Conservation (phyloP, 139 green algal genomes). For the Yamagishiella unicocca region DNA sequence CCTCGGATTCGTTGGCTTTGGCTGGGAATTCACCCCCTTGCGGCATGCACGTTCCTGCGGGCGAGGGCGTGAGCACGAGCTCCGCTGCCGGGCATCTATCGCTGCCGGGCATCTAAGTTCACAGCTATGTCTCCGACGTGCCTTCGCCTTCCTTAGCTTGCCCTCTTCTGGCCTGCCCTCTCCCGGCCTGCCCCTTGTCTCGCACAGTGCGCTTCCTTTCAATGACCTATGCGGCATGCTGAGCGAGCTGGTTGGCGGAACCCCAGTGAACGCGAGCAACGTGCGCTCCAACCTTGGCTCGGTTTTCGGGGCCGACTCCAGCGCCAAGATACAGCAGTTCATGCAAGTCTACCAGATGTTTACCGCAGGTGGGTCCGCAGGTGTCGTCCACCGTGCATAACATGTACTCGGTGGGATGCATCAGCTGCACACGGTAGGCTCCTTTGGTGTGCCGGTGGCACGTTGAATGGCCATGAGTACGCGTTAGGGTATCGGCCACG, state of each 20-base stretch:
- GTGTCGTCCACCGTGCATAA: too few species aligned
- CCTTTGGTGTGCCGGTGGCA: too few species aligned
- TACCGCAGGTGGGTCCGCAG: not conserved
- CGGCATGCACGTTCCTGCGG: not conserved
- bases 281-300: conserved; percentile 29
- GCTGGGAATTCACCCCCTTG: too few species aligned
- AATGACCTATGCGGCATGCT: conserved; percentile 47
- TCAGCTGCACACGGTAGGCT: too few species aligned
- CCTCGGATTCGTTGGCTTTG: too few species aligned
- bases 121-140: too few species aligned
- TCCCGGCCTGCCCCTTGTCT: not conserved
- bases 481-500: too few species aligned
- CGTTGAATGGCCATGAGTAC: too few species aligned
- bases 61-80: not conserved
- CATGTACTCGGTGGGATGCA: too few species aligned
- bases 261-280: conserved; percentile 17
- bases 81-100: not conserved
- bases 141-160: not conserved
- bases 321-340: conserved; percentile 41
- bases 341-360: conserved; percentile 30
- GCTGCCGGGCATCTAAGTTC: not conserved
- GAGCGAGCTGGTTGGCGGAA: conserved; percentile 42
- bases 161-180: not conserved
- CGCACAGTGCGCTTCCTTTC: conserved; percentile 42
- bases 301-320: conserved; percentile 50